Base-by-base conservation (phyloP, 2,329 filamentous ascomycete species). In the Calycina marina region DNA sequence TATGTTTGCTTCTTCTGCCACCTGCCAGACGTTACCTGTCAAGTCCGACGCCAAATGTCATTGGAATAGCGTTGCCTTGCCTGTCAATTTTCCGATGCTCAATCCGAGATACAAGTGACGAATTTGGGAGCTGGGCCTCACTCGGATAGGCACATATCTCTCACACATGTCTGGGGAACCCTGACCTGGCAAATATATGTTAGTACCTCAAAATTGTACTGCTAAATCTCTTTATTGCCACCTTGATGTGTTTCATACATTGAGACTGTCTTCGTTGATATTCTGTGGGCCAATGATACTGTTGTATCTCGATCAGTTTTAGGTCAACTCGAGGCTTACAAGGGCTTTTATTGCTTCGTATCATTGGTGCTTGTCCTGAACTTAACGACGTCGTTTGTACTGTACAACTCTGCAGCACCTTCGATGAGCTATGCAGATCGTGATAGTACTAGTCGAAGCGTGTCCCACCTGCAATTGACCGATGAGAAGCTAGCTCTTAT, bases 1-100 rank as follows among this genome's bases (percentile, higher is more conserved):
- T 37, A 32, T 49, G 46, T 48, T 50, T 48, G 42, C 39, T 20
- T 34, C 17, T 40, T 39, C 40, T 44, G 34, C 33, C 34, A 40
- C 36, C 32, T 40, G 30, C 22, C 24, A 18, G 16, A 41, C 36
- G 34, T 43, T 39, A 40, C 38, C 39, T 50, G 46, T 47, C 46
- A 46, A 45, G 36, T 33, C 42, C 42, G 27, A 41, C 43, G 38
- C 13, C 34, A n/a, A n/a, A 22, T 8, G n/a, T 22, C n/a, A 9
- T 22, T 22, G 4, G 14, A 13, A 5, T 5, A 13, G 26, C 15
- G 26, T 10, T n/a, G 20, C 8, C 20, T n/a, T 22, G 16, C 20
- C 31, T 37, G 28, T 40, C 31, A 40, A 35, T 18, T 24, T 29
- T 15, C 16, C 24, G 22, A 16, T 29, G n/a, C n/a, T n/a, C n/a